Conservation (phyloP, 2,329 filamentous ascomycete genomes). For the Phaeoacremonium minimum region DNA sequence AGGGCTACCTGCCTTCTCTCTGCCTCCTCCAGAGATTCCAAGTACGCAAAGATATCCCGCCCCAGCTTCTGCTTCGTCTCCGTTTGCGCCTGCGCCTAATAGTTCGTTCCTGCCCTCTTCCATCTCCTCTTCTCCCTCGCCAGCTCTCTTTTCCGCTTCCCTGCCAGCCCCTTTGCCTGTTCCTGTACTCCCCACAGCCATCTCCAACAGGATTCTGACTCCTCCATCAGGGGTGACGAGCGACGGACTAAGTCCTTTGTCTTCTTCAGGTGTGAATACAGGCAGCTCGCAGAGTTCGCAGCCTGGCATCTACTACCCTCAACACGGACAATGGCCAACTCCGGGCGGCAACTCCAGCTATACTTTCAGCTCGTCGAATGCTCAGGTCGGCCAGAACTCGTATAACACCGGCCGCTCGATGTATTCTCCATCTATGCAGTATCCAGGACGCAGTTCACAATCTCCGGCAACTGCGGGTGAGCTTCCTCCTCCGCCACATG, state of each 20-base stretch:
- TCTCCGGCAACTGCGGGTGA: conserved; percentile 57
- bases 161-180: conserved; percentile 15
- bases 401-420: conserved; percentile 21
- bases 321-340: conserved; percentile 56
- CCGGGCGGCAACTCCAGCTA: conserved; percentile 32
- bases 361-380: conserved; percentile 45
- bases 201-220: conserved; percentile 31
- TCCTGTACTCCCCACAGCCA: conserved; percentile 15
- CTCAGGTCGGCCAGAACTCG: conserved; percentile 39
- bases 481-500: conserved; percentile 64
- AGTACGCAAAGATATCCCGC: conserved; percentile 31
- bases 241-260: conserved; percentile 59
- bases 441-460: conserved; percentile 47
- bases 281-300: conserved; percentile 55
- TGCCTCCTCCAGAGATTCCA: conserved; percentile 53
- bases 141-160: conserved; percentile 11
- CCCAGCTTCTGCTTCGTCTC: conserved; percentile 28
- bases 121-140: conserved; percentile 18
- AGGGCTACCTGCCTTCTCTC: conserved; percentile 64
- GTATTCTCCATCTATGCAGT: conserved; percentile 28
- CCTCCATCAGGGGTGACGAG: conserved; percentile 41
- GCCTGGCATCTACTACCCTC: conserved; percentile 40
- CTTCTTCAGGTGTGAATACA: conserved; percentile 54
- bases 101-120: conserved; percentile 14
- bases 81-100: conserved; percentile 24